These are phyloP conservation scores for Colletotrichum shisoi DNA, from an alignment of 2,329 filamentous ascomycete species.

Conservation along the genomic window DNA sequence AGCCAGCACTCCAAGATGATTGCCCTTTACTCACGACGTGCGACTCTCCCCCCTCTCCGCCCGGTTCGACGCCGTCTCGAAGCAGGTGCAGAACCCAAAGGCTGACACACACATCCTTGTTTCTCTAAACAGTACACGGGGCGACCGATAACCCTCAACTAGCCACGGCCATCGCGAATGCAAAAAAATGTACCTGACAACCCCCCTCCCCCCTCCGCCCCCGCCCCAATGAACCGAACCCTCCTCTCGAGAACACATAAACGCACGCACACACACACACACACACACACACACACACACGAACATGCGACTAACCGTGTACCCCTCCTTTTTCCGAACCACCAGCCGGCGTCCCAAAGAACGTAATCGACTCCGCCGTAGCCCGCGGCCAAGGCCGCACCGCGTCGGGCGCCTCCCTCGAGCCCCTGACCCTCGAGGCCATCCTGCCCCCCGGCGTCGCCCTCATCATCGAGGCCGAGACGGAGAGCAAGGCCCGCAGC, in stretches of 20 bases:
- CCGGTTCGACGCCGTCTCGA: not conserved
- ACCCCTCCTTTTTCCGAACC: not conserved
- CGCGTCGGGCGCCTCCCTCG: conserved; percentile 75
- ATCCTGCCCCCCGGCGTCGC: conserved; percentile 80
- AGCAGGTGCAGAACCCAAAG: not conserved
- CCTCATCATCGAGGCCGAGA: conserved; percentile 83
- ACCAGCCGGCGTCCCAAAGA: conserved; percentile 79
- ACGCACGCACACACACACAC: not conserved
- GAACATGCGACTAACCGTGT: not conserved
- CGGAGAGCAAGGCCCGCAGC: conserved; percentile 78
- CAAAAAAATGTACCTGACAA: conserved; percentile 72
- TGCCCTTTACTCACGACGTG: conserved; percentile 76
- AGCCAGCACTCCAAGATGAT: conserved; percentile 75
- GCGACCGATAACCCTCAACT: conserved; percentile 78
- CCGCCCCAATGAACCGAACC: conserved; percentile 32
- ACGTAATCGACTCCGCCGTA: conserved; percentile 83
- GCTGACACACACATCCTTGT: conserved; percentile 14
- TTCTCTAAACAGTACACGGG: conserved; percentile 71
- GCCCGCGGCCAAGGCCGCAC: conserved; percentile 88
- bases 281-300: too few species aligned
- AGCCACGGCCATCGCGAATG: conserved; percentile 73
- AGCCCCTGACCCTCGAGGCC: conserved; percentile 78
- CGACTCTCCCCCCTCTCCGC: conserved; percentile 41
- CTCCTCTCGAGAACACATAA: not conserved
- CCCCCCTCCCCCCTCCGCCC: too few species aligned